A percentile compares a stretch with the other conserved stretches of the same genome.
These are phyloP conservation scores for Eutrema yunnanense DNA, from an alignment of 345 rosid genomes.

Conservation along the genomic window DNA sequence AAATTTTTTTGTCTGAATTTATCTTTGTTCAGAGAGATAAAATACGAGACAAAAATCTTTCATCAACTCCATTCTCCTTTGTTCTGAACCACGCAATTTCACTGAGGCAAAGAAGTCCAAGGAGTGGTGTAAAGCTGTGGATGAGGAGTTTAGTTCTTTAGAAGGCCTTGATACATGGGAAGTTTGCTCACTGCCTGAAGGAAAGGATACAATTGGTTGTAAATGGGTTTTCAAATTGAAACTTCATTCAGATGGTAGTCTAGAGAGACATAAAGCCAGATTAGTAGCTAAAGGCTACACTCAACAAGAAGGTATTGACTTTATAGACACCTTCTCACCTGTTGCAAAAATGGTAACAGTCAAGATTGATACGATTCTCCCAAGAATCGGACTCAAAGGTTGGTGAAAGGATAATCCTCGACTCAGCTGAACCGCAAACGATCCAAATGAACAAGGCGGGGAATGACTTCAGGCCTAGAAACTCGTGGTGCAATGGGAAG, in stretches of 20 bases:
- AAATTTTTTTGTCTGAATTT: no score
- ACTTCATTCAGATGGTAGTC: not conserved
- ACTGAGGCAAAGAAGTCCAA: not conserved
- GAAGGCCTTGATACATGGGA: not conserved
- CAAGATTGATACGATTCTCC: no score
- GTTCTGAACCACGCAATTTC: not conserved
- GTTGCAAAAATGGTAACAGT: not conserved
- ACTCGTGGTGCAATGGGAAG: no score
- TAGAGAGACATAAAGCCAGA: not conserved
- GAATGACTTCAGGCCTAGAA: no score
- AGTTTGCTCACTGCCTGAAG: not conserved
- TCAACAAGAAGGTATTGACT: not conserved
- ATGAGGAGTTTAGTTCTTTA: no score
- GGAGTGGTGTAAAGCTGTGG: not conserved
- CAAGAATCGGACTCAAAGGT: no score
- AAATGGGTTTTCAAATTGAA: not conserved
- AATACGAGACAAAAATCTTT: no score
- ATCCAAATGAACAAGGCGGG: no score
- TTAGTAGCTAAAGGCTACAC: not conserved
- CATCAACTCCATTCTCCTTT: not conserved
- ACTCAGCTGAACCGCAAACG: no score
- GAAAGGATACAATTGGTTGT: not conserved
- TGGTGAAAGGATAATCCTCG: no score
- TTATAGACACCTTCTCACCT: not conserved
- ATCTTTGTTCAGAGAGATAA: no score